Conservation (phyloP, 2,329 filamentous ascomycete genomes). For the Orbilia blumenaviensis region DNA sequence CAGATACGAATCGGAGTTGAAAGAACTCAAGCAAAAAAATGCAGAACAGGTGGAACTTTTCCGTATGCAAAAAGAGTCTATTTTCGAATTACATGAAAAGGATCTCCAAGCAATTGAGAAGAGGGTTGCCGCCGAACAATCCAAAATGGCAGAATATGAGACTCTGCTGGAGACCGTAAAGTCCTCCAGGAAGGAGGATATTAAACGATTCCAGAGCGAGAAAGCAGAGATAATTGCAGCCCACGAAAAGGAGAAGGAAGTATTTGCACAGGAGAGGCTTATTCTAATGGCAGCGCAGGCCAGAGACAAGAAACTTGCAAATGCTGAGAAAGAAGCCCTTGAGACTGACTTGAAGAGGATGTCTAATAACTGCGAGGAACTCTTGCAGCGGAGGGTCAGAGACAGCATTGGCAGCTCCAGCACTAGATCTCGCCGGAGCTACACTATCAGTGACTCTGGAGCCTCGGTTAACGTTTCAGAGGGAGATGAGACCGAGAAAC, state of each 20-base stretch:
- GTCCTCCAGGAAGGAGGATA: constrained; percentile 35
- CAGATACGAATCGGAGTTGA: constrained; percentile 44
- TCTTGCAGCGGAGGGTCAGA: constrained; percentile 49
- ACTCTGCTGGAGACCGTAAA: constrained; percentile 45
- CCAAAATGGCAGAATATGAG: constrained; percentile 34
- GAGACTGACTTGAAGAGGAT: constrained; percentile 48
- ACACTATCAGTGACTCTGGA: constrained; percentile 28
- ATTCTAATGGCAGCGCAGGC: constrained; percentile 28
- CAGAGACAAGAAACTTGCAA: constrained; percentile 45
- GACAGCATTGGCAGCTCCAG: constrained; percentile 45
- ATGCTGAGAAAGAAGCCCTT: constrained; percentile 48
- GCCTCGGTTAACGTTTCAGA: constrained; percentile 12
- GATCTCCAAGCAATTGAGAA: constrained; percentile 39
- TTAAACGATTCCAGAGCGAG: constrained; percentile 43
- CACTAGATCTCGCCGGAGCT: constrained; percentile 42
- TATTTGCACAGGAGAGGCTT: constrained; percentile 33
- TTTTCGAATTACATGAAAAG: constrained; percentile 50
- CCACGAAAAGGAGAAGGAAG: constrained; percentile 37
- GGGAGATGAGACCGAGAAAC: constrained; percentile 40
- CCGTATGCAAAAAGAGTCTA: constrained; percentile 52
- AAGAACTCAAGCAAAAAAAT: constrained; percentile 51
- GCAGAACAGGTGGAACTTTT: constrained; percentile 46
- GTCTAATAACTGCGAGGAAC: constrained; percentile 53
- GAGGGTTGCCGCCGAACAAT: constrained; percentile 22
- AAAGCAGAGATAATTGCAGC: constrained; percentile 35